These are phyloP conservation scores for Trichoderma sp. DNA, from an alignment of 2,329 filamentous ascomycete genomes.

Conservation along the genomic window DNA sequence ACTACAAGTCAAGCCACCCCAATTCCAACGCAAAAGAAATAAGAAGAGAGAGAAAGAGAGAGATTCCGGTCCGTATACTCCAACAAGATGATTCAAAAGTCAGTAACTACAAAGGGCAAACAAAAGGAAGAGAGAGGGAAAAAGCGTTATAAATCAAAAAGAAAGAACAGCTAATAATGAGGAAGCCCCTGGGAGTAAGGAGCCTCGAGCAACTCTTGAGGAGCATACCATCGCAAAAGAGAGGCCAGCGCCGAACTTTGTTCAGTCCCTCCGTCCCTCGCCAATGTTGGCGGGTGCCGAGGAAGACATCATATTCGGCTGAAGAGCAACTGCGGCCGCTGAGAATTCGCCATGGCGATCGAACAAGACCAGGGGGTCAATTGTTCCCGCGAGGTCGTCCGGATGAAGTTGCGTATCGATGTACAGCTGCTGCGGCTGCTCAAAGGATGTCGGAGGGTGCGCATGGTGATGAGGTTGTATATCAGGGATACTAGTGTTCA, in stretches of 20 bases:
- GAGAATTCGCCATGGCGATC: background rate
- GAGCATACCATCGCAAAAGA: too few species aligned
- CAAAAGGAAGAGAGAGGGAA: background rate
- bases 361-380: conserved; percentile 18
- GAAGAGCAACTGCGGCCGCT: background rate
- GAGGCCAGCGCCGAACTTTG: too few species aligned
- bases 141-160: background rate
- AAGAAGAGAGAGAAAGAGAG: too few species aligned
- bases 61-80: background rate
- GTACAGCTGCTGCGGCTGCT: background rate
- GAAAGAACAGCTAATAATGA: too few species aligned
- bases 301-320: too few species aligned
- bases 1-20: background rate
- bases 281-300: too few species aligned
- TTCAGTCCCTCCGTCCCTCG: too few species aligned
- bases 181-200: too few species aligned
- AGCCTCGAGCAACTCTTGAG: too few species aligned
- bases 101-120: background rate
- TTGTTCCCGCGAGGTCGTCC: conserved; percentile 1
- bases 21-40: background rate
- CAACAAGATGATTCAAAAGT: background rate
- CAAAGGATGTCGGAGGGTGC: background rate
- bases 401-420: background rate
- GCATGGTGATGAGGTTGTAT: background rate
- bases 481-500: background rate